Conservation (phyloP, 2,329 filamentous ascomycete genomes). For the Talaromyces albobiverticillius region DNA sequence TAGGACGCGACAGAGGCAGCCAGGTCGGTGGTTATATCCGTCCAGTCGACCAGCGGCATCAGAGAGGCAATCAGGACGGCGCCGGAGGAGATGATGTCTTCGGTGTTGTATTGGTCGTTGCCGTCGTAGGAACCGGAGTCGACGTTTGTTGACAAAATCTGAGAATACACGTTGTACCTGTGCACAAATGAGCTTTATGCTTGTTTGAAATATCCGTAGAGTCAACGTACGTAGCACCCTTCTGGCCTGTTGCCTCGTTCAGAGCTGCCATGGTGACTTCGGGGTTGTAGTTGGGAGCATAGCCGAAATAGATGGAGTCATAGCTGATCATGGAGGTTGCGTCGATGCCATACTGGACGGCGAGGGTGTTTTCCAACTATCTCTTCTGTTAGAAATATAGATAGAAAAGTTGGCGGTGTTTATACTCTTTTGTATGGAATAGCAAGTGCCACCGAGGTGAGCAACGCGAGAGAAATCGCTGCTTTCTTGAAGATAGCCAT, state of each 20-base stretch:
- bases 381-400: no score
- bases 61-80: constrained; percentile 7
- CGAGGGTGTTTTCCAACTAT: constrained; percentile 9
- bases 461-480: no score
- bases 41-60: constrained; percentile 4
- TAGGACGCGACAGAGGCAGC: constrained; percentile 1
- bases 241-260: background rate
- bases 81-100: constrained; percentile 6
- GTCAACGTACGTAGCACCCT: constrained; percentile 4
- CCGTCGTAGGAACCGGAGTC: constrained; percentile 4
- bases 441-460: no score
- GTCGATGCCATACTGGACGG: constrained; percentile 4
- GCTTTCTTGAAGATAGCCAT: no score
- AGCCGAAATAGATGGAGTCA: background rate
- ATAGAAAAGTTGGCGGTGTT: no score
- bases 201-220: no score
- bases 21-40: background rate
- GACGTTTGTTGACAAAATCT: constrained; percentile 1
- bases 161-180: constrained; percentile 10
- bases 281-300: background rate
- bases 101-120: constrained; percentile 4
- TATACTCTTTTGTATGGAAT: no score
- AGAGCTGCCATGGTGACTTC: background rate
- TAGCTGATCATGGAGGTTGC: constrained; percentile 1
- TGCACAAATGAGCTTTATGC: background rate